Base-by-base conservation (phyloP, 1,284 basidiomycete species). In the Fomitiporia mediterranea region DNA sequence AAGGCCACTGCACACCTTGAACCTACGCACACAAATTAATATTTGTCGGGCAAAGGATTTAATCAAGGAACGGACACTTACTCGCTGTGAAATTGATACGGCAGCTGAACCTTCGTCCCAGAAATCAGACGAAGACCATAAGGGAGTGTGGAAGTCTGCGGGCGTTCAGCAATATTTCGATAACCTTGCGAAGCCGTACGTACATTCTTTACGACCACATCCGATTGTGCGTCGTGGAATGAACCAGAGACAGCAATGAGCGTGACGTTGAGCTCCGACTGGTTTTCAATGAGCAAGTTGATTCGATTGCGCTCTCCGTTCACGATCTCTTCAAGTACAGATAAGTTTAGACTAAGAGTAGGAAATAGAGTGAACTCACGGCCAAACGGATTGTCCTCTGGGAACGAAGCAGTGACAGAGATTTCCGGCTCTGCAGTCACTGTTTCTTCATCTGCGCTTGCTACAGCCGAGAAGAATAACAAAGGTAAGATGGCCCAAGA, bases 251-350 rank as follows among this genome's bases (percentile, higher is more conserved):
- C 78, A 61, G 75, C 79, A 58, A 86, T 72, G 27, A 94, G 73
- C 2, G 89, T 91, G 61, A 89, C 79, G 66, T 93, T 91, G 62
- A 79, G 81, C 58, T 79, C 78, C 17, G 87, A 87, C 66, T 80
- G 83, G 72, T 93, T 95, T 69, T 89, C 84, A 25, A 94, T 74
- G 38, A 78, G 71, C 55, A 94, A 69, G 21, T 74, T 69, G 28
- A 95, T 71, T 51, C 76, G 73, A 71, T 92, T 95, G 65, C 80
- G 81, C 73, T 94, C 88, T 58, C 92, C 92, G 66, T 95, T 95
- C 47, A 92, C 83, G 52, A 94, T 75, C 59, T 92, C 92, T 93
- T 66, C 35, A 61, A 23, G 39, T 32, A 43, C 19, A 15, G 40
- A 25, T 39, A 46, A 27, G 61, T 40, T 21, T 28, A 43, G 6